These are phyloP conservation scores for Polytolypa hystricis DNA, from an alignment of 2,329 filamentous ascomycete genomes.

Conservation along the genomic window DNA sequence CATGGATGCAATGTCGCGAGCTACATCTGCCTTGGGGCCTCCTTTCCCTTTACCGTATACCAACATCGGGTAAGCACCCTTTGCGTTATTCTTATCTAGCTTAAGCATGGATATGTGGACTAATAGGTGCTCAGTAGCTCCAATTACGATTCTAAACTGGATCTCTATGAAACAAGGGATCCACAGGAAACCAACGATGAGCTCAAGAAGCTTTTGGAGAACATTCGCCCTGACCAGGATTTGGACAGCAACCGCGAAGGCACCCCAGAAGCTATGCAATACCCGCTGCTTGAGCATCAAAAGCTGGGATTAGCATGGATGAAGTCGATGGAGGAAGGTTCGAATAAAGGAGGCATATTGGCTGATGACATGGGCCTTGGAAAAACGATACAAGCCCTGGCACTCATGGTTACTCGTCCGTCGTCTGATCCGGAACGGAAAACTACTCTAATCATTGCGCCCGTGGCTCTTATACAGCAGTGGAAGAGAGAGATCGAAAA, in stretches of 20 bases:
- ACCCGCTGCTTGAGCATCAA: slow-evolving; percentile 68
- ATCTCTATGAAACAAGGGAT: slow-evolving; percentile 23
- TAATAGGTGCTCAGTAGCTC: no score
- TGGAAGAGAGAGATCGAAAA: slow-evolving; percentile 71
- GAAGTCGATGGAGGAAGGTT: slow-evolving; percentile 59
- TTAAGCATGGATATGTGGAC: no score
- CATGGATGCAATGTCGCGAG: no score
- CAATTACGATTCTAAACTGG: background rate
- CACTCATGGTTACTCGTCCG: slow-evolving; percentile 61
- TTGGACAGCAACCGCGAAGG: slow-evolving; percentile 51
- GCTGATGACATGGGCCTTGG: slow-evolving; percentile 77
- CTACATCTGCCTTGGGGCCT: no score
- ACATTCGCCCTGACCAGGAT: slow-evolving; percentile 62
- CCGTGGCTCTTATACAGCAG: slow-evolving; percentile 68
- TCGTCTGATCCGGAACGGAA: slow-evolving; percentile 47
- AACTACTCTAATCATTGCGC: slow-evolving; percentile 74
- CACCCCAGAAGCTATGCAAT: slow-evolving; percentile 58
- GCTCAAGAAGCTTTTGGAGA: slow-evolving; percentile 57
- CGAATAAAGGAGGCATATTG: slow-evolving; percentile 63
- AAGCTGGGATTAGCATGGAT: slow-evolving; percentile 68
- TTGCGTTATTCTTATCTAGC: no score
- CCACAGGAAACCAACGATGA: slow-evolving; percentile 50
- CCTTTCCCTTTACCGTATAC: no score
- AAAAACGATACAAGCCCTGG: slow-evolving; percentile 72
- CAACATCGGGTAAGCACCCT: no score